Conservation (phyloP, 2,329 filamentous ascomycete species). For the Diaporthe ampelina region DNA sequence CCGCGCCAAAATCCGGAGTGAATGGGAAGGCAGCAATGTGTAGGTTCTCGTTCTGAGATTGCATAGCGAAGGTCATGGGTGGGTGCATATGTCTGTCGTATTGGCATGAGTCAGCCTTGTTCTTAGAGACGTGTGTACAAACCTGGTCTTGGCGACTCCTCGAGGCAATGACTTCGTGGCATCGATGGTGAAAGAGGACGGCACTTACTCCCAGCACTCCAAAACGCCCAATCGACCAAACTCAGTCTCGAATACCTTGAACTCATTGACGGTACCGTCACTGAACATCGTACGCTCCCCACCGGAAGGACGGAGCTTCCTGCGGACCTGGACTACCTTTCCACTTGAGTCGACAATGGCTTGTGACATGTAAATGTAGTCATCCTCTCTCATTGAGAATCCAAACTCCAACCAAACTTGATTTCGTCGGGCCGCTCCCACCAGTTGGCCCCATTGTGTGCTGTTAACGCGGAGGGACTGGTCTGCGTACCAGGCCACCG, state of each 20-base stretch:
- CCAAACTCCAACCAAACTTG: background rate
- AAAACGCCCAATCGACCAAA: constrained; percentile 5
- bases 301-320: constrained; percentile 19
- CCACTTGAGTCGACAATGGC: constrained; percentile 1
- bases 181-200: too few species aligned
- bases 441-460: constrained; percentile 1
- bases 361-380: constrained; percentile 3
- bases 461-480: background rate
- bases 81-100: constrained; percentile 4
- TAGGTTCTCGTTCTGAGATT: constrained; percentile 5
- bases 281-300: background rate
- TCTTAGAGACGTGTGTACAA: background rate
- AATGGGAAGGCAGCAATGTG: constrained; percentile 18
- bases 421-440: background rate
- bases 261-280: background rate
- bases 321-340: background rate
- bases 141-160: too few species aligned
- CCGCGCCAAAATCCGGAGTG: background rate
- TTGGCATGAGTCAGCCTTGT: background rate
- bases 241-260: background rate
- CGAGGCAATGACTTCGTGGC: too few species aligned
- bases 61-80: constrained; percentile 1
- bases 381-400: background rate
- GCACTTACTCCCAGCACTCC: constrained; percentile 10
- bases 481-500: constrained; percentile 6